These are phyloP conservation scores for Hymenoscyphus infarciens DNA, from an alignment of 2,329 filamentous ascomycete genomes.

Conservation along the genomic window DNA sequence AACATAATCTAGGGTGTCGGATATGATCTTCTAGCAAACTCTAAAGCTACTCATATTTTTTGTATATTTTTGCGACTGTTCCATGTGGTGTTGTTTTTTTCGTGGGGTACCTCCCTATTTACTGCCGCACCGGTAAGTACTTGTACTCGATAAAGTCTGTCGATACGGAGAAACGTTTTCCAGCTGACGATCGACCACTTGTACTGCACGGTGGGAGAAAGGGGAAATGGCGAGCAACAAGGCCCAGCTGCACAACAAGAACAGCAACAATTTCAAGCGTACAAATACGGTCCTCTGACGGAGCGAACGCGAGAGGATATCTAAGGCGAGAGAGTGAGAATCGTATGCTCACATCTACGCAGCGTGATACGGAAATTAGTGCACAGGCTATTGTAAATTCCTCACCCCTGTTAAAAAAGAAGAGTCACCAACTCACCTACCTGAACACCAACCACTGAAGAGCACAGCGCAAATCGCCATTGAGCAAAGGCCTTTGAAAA, in stretches of 20 bases:
- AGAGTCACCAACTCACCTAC: not conserved
- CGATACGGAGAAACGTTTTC: not conserved
- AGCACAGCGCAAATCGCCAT: not conserved
- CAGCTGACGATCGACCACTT: not conserved
- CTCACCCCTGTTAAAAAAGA: too few species aligned
- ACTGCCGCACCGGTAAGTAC: too few species aligned
- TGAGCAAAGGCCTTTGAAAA: not conserved
- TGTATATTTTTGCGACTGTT: too few species aligned
- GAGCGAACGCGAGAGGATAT: slow-evolving; percentile 2
- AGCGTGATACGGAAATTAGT: not conserved
- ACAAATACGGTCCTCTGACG: not conserved
- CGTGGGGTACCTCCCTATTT: too few species aligned
- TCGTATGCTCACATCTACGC: not conserved
- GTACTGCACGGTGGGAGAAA: not conserved
- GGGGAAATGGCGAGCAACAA: not conserved
- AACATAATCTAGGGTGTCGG: too few species aligned
- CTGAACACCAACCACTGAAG: not conserved
- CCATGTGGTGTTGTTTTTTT: too few species aligned
- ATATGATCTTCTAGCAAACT: too few species aligned
- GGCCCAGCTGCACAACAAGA: slow-evolving; percentile 2
- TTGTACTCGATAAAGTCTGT: not conserved
- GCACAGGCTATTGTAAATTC: too few species aligned
- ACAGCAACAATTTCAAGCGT: not conserved
- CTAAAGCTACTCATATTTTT: too few species aligned
- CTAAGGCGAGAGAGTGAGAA: not conserved